Evolutionary conservation across 192 early-diverging fungal species (phyloP).

Genomic region (Haplosporangium gracile): DNA sequence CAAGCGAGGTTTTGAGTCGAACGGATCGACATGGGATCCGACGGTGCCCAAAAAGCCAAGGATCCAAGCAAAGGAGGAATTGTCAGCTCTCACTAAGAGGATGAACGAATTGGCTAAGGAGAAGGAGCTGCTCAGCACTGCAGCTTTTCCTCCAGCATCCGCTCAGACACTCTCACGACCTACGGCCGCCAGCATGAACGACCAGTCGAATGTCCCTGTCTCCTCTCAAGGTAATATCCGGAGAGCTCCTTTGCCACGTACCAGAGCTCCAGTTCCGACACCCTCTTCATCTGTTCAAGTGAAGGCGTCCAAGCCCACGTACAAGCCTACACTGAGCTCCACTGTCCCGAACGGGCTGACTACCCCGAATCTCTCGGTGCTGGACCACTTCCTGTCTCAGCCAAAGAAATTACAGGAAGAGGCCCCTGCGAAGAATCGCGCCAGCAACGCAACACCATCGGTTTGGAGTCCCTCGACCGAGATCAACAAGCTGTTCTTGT

Average conservation of each 20-base stretch:
- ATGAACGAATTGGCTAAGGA: constrained; percentile 30
- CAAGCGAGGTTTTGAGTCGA: constrained; percentile 1
- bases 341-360: background rate
- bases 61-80: constrained; percentile 8
- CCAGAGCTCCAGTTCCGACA: background rate
- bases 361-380: background rate
- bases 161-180: background rate
- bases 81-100: constrained; percentile 23
- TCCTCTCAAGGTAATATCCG: background rate
- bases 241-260: background rate
- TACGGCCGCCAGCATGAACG: background rate
- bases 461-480: background rate
- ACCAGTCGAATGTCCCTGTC: background rate
- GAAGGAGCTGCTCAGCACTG: background rate
- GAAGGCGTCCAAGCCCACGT: background rate
- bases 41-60: constrained; percentile 13
- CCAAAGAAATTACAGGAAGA: background rate
- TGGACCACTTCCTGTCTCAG: constrained; percentile 3
- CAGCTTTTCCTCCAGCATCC: background rate
- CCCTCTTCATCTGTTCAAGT: background rate
- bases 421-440: background rate
- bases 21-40: background rate
- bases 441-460: background rate
- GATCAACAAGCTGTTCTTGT: constrained; percentile 17
- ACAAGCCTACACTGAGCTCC: background rate